These are phyloP conservation scores for Ogataea degrootiae DNA, from an alignment of 805 yeast species.

Conservation along the genomic window DNA sequence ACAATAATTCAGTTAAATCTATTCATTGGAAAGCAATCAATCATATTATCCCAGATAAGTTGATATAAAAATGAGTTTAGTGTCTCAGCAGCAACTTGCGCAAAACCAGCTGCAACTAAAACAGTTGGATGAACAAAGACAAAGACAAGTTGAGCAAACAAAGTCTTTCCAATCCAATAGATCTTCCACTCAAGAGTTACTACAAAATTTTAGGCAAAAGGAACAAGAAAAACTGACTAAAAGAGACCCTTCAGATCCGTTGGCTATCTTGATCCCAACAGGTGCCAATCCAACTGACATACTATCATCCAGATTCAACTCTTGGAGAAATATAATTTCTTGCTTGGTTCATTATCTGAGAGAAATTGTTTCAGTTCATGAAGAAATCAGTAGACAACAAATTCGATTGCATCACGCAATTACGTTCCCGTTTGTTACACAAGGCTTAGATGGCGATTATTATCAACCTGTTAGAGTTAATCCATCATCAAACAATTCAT, in stretches of 20 bases:
- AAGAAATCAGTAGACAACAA: constrained; percentile 82
- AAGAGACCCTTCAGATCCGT: constrained; percentile 45
- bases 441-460: constrained; percentile 35
- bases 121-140: constrained; percentile 39
- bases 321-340: constrained; percentile 80
- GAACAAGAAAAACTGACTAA: constrained; percentile 14
- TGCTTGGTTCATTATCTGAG: constrained; percentile 70
- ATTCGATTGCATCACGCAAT: constrained; percentile 77
- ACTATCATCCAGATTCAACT: constrained; percentile 73
- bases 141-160: constrained; percentile 39
- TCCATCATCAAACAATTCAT: constrained; percentile 7
- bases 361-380: constrained; percentile 81
- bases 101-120: constrained; percentile 44
- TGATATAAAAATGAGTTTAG: constrained; percentile 22
- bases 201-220: constrained; percentile 18
- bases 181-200: constrained; percentile 27
- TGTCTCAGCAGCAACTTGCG: constrained; percentile 40
- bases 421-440: constrained; percentile 45
- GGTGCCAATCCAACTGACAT: constrained; percentile 80
- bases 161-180: constrained; percentile 34
- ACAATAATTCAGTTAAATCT: too few relatives aligned
- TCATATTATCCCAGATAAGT: too few relatives aligned
- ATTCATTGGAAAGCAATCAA: background rate
- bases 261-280: constrained; percentile 48
- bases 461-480: constrained; percentile 33